Conservation (phyloP, 2,329 filamentous ascomycete species). For the Delphinella strobiligena region DNA sequence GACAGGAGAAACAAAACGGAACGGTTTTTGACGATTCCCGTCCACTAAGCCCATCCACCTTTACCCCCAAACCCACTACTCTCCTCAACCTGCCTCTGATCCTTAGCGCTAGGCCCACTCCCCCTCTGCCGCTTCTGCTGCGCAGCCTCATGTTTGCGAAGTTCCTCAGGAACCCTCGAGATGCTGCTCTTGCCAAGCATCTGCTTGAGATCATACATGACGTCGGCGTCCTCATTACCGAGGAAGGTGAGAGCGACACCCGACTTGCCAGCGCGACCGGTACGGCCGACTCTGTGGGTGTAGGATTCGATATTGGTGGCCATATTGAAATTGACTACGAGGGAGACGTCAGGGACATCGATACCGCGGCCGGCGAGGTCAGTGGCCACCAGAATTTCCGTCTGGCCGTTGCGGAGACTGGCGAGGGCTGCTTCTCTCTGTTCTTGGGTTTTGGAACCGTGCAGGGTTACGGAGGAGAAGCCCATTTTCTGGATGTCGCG, state of each 20-base stretch:
- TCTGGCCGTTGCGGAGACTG: conserved; percentile 67
- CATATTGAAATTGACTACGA: conserved; percentile 99
- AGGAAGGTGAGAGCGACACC: conserved; percentile 95
- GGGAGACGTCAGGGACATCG: conserved; percentile 83
- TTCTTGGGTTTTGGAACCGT: conserved; percentile 94
- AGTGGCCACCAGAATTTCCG: conserved; percentile 86
- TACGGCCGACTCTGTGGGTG: conserved; percentile 92
- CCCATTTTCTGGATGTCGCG: conserved; percentile 91
- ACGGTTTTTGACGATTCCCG: too few relatives aligned
- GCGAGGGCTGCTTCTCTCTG: conserved; percentile 88
- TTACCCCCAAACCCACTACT: conserved; percentile 23
- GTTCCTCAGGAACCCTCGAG: conserved; percentile 79
- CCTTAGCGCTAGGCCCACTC: conserved; percentile 6
- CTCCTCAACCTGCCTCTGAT: conserved; percentile 22
- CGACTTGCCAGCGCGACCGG: conserved; percentile 91
- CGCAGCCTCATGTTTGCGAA: conserved; percentile 80
- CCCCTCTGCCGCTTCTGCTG: conserved; percentile 65
- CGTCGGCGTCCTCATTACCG: conserved; percentile 77
- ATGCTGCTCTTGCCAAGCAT: conserved; percentile 88
- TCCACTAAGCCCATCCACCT: conserved; percentile 19
- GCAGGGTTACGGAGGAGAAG: conserved; percentile 77
- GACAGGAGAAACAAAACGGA: too few relatives aligned
- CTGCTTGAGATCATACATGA: conserved; percentile 84
- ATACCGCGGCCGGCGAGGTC: conserved; percentile 96
- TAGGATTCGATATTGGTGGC: conserved; percentile 84